Base-by-base conservation (phyloP, 1,284 basidiomycete genomes). In the Trichosporon sp. region DNA sequence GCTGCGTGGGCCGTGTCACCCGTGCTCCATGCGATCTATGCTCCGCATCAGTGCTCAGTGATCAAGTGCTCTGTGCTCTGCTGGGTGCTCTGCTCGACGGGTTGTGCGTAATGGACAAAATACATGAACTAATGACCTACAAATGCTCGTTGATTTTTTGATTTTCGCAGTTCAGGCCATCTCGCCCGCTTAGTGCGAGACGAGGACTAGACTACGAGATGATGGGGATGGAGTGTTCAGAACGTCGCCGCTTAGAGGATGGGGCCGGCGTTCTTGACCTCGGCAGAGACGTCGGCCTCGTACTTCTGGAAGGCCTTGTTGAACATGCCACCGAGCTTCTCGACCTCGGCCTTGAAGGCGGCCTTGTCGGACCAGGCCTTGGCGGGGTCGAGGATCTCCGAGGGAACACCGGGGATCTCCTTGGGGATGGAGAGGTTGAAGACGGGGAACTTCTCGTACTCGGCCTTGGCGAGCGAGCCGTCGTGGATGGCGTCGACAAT, bases 401-500 rank as follows among this genome's bases (percentile, higher is more conserved):
- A 87, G 65, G 95, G 94, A 53, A 97, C 92, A 75, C 92, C 92
- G 75, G 90, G 88, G 75, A 97, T 83, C 56, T 82, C 80, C 60
- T 89, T 95, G 60, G 95, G 95, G 82, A 97, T 89, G 76, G 89
- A 87, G 70, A 96, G 87, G 78, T 87, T 87, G 86, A 95, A 95
- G 71, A 88, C 87, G 71, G 83, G 83, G 81, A 97, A 96, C 75
- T 84, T 91, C 86, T 94, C 91, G 84, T 86, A 98, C 83, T 95
- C 89, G 74, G 92, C 91, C 81, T 91, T 88, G 78, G 91, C 85
- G 75, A 99, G 90, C 79, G 90, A 89, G 72, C 96, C 96, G 73
- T 93, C 91, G 87, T 99, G 97, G 81, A 99, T 95, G 60, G 95
- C 91, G 83, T 98, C 94, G 83, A 99, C 91, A 84, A 98, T 98